Evolutionary conservation across 345 rosid species (phyloP).

Genomic region (Euphorbia tirucalli): DNA sequence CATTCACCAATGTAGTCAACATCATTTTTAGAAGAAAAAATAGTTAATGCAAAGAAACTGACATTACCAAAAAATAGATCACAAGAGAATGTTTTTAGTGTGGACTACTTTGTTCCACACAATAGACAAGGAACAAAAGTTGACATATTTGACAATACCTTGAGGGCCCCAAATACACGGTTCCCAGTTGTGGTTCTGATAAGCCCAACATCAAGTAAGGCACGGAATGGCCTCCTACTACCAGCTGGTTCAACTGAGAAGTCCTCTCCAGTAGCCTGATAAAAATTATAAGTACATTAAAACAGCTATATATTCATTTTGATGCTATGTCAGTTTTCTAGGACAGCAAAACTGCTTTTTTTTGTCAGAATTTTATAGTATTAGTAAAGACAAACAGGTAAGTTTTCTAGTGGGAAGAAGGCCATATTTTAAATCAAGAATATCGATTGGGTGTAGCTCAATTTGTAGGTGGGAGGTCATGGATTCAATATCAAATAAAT

Average conservation of each 20-base stretch:
- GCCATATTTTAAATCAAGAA: background rate
- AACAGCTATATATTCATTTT: background rate
- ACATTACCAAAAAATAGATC: too few species aligned
- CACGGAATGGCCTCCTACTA: constrained; percentile 74
- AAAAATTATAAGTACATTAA: background rate
- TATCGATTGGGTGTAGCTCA: too few species aligned
- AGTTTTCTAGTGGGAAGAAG: background rate
- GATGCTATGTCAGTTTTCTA: background rate
- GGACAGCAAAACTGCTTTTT: background rate
- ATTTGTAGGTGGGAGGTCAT: too few species aligned
- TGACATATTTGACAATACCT: constrained; percentile 37
- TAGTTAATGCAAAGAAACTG: background rate
- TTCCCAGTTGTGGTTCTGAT: constrained; percentile 72
- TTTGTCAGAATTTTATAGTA: too few species aligned
- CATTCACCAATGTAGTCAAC: background rate
- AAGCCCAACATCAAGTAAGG: constrained; percentile 79
- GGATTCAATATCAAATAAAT: too few species aligned
- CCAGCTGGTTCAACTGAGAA: constrained; percentile 78
- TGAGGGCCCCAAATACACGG: constrained; percentile 76
- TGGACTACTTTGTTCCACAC: background rate
- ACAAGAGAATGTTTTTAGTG: background rate
- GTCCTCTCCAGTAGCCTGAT: constrained; percentile 82
- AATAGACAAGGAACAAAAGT: background rate
- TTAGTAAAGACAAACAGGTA: background rate
- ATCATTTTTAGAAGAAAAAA: background rate